Evolutionary conservation across 257 asterid genomes (phyloP).

Genomic region (Penstemon davidsonii): DNA sequence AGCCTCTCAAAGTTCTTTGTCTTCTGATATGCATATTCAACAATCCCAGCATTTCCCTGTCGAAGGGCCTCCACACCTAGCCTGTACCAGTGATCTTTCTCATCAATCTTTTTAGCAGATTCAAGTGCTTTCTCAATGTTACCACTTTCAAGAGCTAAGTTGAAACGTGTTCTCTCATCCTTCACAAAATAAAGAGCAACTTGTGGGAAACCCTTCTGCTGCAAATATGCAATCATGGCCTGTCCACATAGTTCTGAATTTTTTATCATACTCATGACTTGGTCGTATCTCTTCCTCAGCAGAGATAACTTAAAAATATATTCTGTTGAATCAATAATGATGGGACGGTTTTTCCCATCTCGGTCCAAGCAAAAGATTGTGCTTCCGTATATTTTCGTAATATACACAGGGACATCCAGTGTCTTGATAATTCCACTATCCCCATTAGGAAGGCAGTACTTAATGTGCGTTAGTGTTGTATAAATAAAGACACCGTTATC

Average conservation of each 20-base stretch:
- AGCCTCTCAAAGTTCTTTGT: constrained; percentile 89
- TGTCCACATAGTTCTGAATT: constrained; percentile 95
- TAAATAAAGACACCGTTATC: constrained; percentile 93
- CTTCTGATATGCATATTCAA: constrained; percentile 89
- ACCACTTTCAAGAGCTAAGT: constrained; percentile 92
- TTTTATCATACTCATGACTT: constrained; percentile 93
- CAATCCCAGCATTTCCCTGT: constrained; percentile 93
- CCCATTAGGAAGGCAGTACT: constrained; percentile 97
- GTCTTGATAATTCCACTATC: constrained; percentile 97
- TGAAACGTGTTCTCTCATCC: constrained; percentile 90
- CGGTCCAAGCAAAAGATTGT: constrained; percentile 96
- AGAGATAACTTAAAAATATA: constrained; percentile 78
- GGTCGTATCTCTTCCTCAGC: constrained; percentile 77
- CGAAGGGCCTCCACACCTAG: constrained; percentile 98
- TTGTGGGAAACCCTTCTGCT: constrained; percentile 99
- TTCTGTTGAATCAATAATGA: constrained; percentile 88
- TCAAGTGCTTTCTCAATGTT: constrained; percentile 94
- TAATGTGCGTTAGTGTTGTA: constrained; percentile 87
- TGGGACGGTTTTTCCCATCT: constrained; percentile 88
- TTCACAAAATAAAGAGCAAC: constrained; percentile 97
- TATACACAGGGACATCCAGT: constrained; percentile 82
- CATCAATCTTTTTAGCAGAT: constrained; percentile 84
- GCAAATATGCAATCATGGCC: constrained; percentile 98
- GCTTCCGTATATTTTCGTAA: constrained; percentile 78
- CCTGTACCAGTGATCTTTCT: constrained; percentile 93